These are phyloP conservation scores for Isoetes taiwanensis DNA, from an alignment of 75 land plant genomes.

Conservation along the genomic window DNA sequence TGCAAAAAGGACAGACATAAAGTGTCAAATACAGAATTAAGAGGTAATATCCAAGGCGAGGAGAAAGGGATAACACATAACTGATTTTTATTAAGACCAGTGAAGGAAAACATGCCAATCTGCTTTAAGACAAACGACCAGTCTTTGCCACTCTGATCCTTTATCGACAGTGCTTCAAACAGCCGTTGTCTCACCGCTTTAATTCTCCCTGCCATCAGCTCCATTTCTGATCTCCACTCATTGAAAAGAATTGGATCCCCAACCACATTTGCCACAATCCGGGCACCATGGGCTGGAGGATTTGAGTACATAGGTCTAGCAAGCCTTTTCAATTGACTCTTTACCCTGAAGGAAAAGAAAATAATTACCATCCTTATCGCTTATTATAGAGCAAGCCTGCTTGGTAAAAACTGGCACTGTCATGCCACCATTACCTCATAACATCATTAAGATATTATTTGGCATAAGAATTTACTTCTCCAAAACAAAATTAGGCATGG, in stretches of 20 bases:
- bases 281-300: slow-evolving; percentile 95
- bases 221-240: slow-evolving; percentile 97
- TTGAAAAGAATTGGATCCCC: slow-evolving; percentile 67
- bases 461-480: too few species aligned
- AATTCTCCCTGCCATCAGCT: slow-evolving; percentile 93
- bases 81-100: slow-evolving; percentile 86
- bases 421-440: too few species aligned
- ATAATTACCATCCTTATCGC: too few species aligned
- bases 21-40: background rate
- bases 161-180: slow-evolving; percentile 59
- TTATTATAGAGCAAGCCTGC: too few species aligned
- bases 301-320: slow-evolving; percentile 99
- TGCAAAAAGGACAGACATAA: slow-evolving; percentile 21
- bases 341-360: too few species aligned
- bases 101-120: slow-evolving; percentile 98
- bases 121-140: slow-evolving; percentile 94
- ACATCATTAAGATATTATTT: too few species aligned
- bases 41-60: background rate
- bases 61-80: too few species aligned
- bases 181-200: slow-evolving; percentile 83
- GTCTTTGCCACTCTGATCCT: slow-evolving; percentile 84
- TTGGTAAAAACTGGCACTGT: too few species aligned
- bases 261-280: slow-evolving; percentile 89
- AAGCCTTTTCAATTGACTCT: slow-evolving; percentile 90
- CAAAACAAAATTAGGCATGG: too few species aligned